Evolutionary conservation across 1,284 basidiomycete genomes (phyloP).

Genomic region (Tylopilus sp.): DNA sequence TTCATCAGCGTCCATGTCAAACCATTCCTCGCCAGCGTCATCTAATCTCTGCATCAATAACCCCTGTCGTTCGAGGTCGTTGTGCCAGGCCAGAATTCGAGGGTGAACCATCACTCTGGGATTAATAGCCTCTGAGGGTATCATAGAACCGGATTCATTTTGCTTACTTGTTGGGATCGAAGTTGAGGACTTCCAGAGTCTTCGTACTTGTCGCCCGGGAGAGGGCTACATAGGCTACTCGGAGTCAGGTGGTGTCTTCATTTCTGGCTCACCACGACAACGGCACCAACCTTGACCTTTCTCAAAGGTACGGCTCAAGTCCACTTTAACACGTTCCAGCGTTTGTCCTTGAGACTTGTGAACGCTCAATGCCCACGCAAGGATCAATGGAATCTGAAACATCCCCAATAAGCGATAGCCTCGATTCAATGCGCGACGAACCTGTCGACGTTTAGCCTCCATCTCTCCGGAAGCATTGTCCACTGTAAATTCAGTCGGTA

Average conservation of each 20-base stretch:
- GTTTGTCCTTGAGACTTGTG: conserved; percentile 89
- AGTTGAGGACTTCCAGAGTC: conserved; percentile 80
- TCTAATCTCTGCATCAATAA: conserved; percentile 1
- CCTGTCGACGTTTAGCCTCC: conserved; percentile 55
- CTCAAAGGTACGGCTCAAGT: conserved; percentile 69
- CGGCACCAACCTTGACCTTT: conserved; percentile 63
- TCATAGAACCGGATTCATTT: not conserved
- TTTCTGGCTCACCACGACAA: not conserved
- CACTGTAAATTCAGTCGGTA: conserved; percentile 55
- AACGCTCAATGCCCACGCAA: conserved; percentile 80
- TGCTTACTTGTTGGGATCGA: conserved; percentile 67
- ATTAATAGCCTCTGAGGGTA: not conserved
- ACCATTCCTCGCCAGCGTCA: conserved; percentile 14
- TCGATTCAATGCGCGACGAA: conserved; percentile 19
- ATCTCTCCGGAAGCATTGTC: conserved; percentile 49
- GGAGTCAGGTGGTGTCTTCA: not conserved
- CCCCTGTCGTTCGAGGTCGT: conserved; percentile 24
- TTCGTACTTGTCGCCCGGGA: conserved; percentile 86
- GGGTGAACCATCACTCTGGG: conserved; percentile 49
- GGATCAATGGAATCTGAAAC: conserved; percentile 68
- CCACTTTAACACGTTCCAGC: conserved; percentile 70
- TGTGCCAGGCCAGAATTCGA: conserved; percentile 34
- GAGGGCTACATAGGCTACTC: conserved; percentile 86
- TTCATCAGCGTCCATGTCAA: conserved; percentile 23
- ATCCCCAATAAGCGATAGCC: not conserved